Base-by-base conservation (phyloP, 2,329 filamentous ascomycete genomes). In the Mycosphaerelloides madeirae region DNA sequence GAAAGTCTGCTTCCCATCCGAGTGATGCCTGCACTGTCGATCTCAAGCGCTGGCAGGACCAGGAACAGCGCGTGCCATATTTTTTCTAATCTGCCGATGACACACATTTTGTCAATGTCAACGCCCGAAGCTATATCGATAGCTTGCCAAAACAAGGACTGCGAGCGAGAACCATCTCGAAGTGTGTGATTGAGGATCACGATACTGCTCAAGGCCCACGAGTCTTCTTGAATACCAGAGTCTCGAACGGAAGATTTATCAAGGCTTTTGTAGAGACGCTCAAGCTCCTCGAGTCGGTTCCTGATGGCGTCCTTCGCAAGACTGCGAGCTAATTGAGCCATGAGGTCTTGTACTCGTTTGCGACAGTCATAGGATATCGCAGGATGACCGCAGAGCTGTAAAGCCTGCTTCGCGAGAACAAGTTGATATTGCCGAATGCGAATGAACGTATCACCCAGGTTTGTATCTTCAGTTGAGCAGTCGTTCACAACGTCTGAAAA, bases 31-130 rank as follows among this genome's bases (percentile, higher is more conserved):
- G 60, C 55, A 1, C 59, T 47, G 52, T 80, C 74, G 16, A 83
- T 61, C 47, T 79, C 76, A 6, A 71, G 59, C 13, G 77, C 66
- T 2, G 79, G 78, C 11, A 81, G 64, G 1, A 77, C 53, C 1
- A 68, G 70, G 52, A 80, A 79, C 1, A 78, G 31, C n/a, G 65
- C 64, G 32, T 67, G 64, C 65, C 68, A 71, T 12, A 63, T 49
- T 34, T 57, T 52, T 41, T 74, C 64, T 13, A 70, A 61, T 39
- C 53, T 46, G 14, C 53, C 49, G 6, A 71, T 36, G 9, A 31
- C 41, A 29, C 36, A 37, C 16, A 60, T 46, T 2, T 43, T 53
- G 6, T 44, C 29, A 6, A 61, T 38, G 2, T 50, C 32, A 46
- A 19, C 29, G 53, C 43, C 25, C 66, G 63, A 50, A 57, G 65